These are phyloP conservation scores for Xylaria venustula DNA, from an alignment of 495 filamentous ascomycete genomes.

Conservation along the genomic window DNA sequence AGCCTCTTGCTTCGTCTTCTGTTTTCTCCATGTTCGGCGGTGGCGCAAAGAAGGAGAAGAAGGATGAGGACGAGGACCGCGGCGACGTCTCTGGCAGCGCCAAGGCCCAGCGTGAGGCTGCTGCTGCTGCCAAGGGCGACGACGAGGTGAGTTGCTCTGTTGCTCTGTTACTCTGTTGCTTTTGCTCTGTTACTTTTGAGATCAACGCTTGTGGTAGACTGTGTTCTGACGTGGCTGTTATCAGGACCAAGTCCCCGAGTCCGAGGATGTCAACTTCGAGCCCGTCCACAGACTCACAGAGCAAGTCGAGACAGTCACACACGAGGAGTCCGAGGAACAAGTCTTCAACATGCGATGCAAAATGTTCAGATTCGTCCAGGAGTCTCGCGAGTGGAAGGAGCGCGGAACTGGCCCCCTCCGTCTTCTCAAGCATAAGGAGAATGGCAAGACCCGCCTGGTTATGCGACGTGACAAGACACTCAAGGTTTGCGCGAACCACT, in stretches of 20 bases:
- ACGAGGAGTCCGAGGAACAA: slow-evolving; percentile 97
- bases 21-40: slow-evolving; percentile 99
- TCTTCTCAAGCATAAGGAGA: slow-evolving; percentile 97
- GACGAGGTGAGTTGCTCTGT: slow-evolving; percentile 35
- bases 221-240: slow-evolving; percentile 10
- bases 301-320: slow-evolving; percentile 95
- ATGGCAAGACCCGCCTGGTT: slow-evolving; percentile 93
- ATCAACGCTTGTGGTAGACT: no score
- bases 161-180: no score
- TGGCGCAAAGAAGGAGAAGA: slow-evolving; percentile 81
- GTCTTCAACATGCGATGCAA: slow-evolving; percentile 99
- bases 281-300: slow-evolving; percentile 92
- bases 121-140: slow-evolving; percentile 51
- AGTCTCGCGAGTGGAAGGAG: slow-evolving; percentile 95
- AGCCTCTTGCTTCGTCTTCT: slow-evolving; percentile 42
- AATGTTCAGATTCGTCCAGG: slow-evolving; percentile 95
- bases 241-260: slow-evolving; percentile 73
- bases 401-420: slow-evolving; percentile 95
- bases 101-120: slow-evolving; percentile 75
- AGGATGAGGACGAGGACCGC: slow-evolving; percentile 67
- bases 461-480: slow-evolving; percentile 99
- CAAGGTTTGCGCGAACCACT: slow-evolving; percentile 99
- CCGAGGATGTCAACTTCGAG: slow-evolving; percentile 93
- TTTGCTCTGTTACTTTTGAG: no score
- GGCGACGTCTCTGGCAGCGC: slow-evolving; percentile 82